Conservation (phyloP, 495 filamentous ascomycete species). For the Talaromyces nanjingensis region DNA sequence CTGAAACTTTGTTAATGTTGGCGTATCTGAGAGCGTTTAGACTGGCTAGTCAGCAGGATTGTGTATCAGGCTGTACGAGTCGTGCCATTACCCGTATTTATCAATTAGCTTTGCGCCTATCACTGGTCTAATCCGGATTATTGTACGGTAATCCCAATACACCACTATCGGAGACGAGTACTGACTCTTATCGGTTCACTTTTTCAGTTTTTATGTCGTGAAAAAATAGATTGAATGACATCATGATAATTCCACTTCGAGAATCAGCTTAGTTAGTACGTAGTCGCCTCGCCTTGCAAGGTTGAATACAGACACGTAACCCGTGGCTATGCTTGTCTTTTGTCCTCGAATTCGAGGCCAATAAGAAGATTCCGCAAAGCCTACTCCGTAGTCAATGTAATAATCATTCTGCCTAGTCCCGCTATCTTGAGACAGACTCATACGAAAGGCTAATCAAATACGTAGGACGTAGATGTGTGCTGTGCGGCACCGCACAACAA, state of each 20-base stretch:
- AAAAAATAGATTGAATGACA: background rate
- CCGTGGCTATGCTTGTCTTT: background rate
- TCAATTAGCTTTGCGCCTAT: background rate
- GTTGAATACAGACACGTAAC: background rate
- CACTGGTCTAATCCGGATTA: background rate
- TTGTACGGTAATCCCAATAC: background rate
- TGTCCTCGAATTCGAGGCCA: background rate
- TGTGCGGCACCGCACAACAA: no score
- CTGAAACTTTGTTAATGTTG: conserved; percentile 21
- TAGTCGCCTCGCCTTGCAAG: background rate
- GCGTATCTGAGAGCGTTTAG: conserved; percentile 22
- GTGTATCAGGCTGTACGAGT: background rate
- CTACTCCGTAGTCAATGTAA: conserved; percentile 19
- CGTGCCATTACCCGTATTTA: background rate
- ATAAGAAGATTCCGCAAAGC: background rate
- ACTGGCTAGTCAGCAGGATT: background rate
- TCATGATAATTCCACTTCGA: background rate
- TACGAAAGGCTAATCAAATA: background rate
- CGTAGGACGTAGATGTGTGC: no score
- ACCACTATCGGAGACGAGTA: background rate
- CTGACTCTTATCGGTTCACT: background rate
- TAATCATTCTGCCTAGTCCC: background rate
- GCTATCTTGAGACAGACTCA: background rate
- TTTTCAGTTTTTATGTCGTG: background rate
- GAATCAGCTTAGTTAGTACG: background rate